A percentile compares a stretch with the other conserved stretches of the same genome.
Evolutionary conservation across 129 eudicot genomes (phyloP).

Genomic region (Daucus carota): DH1_v3.0 NC_030385.2:790501-791000

Average conservation of each 20-base stretch:
- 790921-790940: slow-evolving; percentile 60
- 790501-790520: not conserved
- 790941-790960: slow-evolving; percentile 51
- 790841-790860: slow-evolving; percentile 94
- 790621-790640: too few relatives aligned
- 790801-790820: not conserved
- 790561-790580: too few relatives aligned
- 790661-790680: too few relatives aligned
- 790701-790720: too few relatives aligned
- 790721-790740: not conserved
- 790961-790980: slow-evolving; percentile 43
- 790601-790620: too few relatives aligned
- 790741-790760: not conserved
- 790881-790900: slow-evolving; percentile 40
- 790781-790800: not conserved
- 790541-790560: too few relatives aligned
- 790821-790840: slow-evolving; percentile 49
- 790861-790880: slow-evolving; percentile 50
- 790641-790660: too few relatives aligned
- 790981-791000: slow-evolving; percentile 47
- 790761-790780: not conserved
- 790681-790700: not conserved
- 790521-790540: too few relatives aligned
- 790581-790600: too few relatives aligned
- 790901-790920: slow-evolving; percentile 52